Conservation (phyloP, 2,329 filamentous ascomycete species). For the Hypoxylon sp. region DNA sequence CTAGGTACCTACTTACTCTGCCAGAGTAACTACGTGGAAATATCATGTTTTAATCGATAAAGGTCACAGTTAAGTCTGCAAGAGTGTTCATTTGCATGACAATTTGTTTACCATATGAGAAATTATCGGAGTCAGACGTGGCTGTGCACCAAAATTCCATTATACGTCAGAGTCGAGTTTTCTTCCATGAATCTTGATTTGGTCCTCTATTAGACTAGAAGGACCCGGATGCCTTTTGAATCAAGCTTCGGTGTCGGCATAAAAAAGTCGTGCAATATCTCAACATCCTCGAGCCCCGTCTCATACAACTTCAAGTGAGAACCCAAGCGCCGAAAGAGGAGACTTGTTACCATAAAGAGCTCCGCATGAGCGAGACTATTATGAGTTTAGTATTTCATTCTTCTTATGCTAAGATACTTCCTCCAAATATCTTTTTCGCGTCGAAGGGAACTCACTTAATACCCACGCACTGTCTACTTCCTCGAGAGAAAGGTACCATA, state of each 20-base stretch:
- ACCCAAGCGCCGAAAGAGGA: constrained; percentile 21
- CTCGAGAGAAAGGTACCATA: constrained; percentile 16
- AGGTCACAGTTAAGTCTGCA: too few relatives aligned
- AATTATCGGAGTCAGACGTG: too few relatives aligned
- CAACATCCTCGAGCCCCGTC: constrained; percentile 22
- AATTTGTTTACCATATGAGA: too few relatives aligned
- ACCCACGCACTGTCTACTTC: constrained; percentile 23
- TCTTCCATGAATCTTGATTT: not conserved
- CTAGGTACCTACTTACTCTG: too few relatives aligned
- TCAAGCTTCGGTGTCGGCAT: constrained; percentile 5
- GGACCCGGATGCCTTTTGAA: constrained; percentile 8
- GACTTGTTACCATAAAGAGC: constrained; percentile 24
- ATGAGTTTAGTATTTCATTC: not conserved
- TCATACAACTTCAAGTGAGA: constrained; percentile 16
- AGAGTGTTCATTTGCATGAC: too few relatives aligned
- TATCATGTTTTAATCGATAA: too few relatives aligned
- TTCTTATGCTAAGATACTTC: too few relatives aligned
- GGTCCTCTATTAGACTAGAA: not conserved
- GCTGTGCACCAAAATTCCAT: not conserved
- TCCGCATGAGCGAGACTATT: constrained; percentile 24
- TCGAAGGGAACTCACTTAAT: constrained; percentile 8
- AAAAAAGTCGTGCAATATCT: constrained; percentile 15
- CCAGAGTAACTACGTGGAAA: too few relatives aligned
- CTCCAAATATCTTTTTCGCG: not conserved
- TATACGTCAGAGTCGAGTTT: not conserved